Conservation (phyloP, 352 stramenopile species). For the Globisporangium takayamanum region DNA sequence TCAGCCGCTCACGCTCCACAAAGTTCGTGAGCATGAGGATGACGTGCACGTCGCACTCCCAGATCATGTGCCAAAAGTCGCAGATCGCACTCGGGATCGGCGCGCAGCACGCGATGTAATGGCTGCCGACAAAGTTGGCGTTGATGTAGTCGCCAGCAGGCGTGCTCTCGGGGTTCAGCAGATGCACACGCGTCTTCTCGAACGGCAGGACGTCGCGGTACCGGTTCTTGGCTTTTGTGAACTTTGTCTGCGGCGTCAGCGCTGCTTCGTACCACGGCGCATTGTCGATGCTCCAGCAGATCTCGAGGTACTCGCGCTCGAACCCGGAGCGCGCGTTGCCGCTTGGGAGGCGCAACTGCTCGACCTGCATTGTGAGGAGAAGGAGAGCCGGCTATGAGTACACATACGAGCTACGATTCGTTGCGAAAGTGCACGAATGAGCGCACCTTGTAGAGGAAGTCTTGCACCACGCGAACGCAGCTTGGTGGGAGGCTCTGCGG, state of each 20-base stretch:
- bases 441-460: conserved; percentile 15
- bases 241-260: conserved; percentile 56
- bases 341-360: conserved; percentile 23
- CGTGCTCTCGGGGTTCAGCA: conserved; percentile 16
- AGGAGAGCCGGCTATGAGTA: neutral
- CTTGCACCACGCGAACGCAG: conserved; percentile 9
- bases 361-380: conserved; percentile 10
- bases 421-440: neutral
- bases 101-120: conserved; percentile 75
- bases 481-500: conserved; percentile 3
- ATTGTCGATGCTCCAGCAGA: conserved; percentile 55
- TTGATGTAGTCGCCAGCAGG: conserved; percentile 66
- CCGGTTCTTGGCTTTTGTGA: conserved; percentile 69
- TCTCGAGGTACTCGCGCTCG: conserved; percentile 56
- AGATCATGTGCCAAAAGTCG: conserved; percentile 85
- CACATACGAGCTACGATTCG: neutral
- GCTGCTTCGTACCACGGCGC: conserved; percentile 42
- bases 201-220: conserved; percentile 76
- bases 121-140: conserved; percentile 49
- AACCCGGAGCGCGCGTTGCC: conserved; percentile 32
- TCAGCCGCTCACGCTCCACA: conserved; percentile 60
- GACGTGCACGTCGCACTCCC: conserved; percentile 66
- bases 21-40: conserved; percentile 89
- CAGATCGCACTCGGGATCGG: conserved; percentile 50
- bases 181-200: conserved; percentile 58